Conservation (phyloP, 2,329 filamentous ascomycete species). For the Neofusicoccum laricinum region DNA sequence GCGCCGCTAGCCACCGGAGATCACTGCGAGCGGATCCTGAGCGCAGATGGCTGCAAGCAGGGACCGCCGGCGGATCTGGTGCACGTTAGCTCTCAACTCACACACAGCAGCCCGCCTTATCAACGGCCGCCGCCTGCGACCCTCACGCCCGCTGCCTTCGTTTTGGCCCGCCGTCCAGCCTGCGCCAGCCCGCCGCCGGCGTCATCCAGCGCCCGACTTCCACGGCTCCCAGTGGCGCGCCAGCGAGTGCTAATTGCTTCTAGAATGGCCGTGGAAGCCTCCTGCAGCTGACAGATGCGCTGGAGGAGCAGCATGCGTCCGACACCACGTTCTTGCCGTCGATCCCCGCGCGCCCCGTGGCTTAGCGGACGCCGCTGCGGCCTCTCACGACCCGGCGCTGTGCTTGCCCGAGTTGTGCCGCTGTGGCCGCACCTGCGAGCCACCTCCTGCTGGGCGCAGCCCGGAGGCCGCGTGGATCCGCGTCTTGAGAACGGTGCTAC, state of each 20-base stretch:
- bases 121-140: not conserved
- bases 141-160: not conserved
- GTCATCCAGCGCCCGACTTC: not conserved
- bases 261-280: constrained; percentile 5
- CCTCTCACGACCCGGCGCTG: not conserved
- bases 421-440: not conserved
- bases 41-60: not conserved
- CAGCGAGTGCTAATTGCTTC: not conserved
- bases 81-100: not conserved
- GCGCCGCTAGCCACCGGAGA: not conserved
- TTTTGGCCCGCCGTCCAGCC: too few relatives aligned
- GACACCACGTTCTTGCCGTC: constrained; percentile 4
- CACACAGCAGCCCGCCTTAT: not conserved
- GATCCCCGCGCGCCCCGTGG: not conserved
- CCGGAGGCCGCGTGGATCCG: not conserved
- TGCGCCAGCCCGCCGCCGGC: not conserved
- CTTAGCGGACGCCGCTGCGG: not conserved
- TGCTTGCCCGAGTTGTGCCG: not conserved
- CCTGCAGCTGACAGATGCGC: not conserved
- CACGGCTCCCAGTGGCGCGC: not conserved
- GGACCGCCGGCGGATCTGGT: not conserved
- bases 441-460: not conserved
- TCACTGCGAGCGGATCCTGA: not conserved
- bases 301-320: not conserved
- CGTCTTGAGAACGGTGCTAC: not conserved